Conservation (phyloP, 2,329 filamentous ascomycete species). For the Phialophora macrospora region DNA sequence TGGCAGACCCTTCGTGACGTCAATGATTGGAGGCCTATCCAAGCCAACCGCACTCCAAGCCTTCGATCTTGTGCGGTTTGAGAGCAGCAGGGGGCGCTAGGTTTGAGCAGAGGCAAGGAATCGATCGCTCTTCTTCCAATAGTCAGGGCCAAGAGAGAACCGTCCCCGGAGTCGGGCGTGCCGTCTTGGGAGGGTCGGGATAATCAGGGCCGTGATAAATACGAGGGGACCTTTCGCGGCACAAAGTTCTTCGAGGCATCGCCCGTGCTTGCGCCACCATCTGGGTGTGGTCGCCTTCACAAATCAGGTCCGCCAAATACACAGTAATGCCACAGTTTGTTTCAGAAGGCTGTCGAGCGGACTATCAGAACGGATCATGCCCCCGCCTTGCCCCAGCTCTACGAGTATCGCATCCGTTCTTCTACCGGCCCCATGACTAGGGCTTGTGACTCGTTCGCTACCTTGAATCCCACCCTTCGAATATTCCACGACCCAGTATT, state of each 20-base stretch:
- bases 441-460: constrained; percentile 33
- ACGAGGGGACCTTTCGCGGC: constrained; percentile 16
- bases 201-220: constrained; percentile 1
- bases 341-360: background rate
- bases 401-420: constrained; percentile 11
- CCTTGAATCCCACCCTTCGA: constrained; percentile 7
- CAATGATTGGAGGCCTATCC: background rate
- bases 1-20: constrained; percentile 2
- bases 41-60: background rate
- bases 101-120: background rate
- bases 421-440: constrained; percentile 26
- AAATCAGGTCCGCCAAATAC: constrained; percentile 17
- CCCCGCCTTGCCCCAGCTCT: constrained; percentile 8
- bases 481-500: constrained; percentile 17
- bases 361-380: background rate
- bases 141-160: background rate
- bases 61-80: background rate
- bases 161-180: constrained; percentile 11
- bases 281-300: constrained; percentile 2
- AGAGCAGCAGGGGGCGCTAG: background rate
- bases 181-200: constrained; percentile 4
- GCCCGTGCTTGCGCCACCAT: constrained; percentile 19
- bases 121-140: constrained; percentile 1
- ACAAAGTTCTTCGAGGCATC: constrained; percentile 19
- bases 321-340: constrained; percentile 5